phyloP scores from a whole-genome alignment of 2,329 filamentous ascomycete genomes.

The Talaromyces sp. region DNA sequence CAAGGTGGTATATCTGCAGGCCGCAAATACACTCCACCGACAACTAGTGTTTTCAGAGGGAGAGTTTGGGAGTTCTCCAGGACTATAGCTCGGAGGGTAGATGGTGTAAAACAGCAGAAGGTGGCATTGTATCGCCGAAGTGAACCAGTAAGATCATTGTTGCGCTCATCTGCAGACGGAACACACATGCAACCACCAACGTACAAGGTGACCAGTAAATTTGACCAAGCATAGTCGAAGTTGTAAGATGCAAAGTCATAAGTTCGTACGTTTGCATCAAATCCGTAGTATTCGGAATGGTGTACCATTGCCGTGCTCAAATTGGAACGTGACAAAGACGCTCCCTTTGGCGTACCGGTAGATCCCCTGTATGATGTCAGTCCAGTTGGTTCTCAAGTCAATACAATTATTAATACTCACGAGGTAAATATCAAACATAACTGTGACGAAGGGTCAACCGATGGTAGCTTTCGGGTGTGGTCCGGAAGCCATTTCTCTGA shows the following conservation, averaged over 20 bases:
- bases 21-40: constrained; percentile 37
- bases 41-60: constrained; percentile 36
- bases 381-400: neutral
- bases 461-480: neutral
- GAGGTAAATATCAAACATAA: constrained; percentile 7
- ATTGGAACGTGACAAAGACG: constrained; percentile 58
- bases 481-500: neutral
- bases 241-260: constrained; percentile 54
- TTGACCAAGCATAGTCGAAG: constrained; percentile 49
- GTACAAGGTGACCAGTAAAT: constrained; percentile 50
- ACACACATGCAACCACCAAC: constrained; percentile 57
- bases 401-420: neutral
- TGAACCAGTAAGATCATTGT: constrained; percentile 16
- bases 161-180: constrained; percentile 45
- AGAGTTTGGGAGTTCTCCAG: constrained; percentile 11
- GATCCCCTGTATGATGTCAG: neutral
- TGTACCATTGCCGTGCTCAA: constrained; percentile 57
- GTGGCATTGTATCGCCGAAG: constrained; percentile 48
- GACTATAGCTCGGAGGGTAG: constrained; percentile 44
- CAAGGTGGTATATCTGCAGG: constrained; percentile 61
- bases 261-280: constrained; percentile 60
- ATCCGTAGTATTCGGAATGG: constrained; percentile 49
- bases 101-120: constrained; percentile 55
- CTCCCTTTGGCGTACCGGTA: constrained; percentile 49
- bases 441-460: constrained; percentile 3